These are phyloP conservation scores for Penicillium chermesinum DNA, from an alignment of 495 filamentous ascomycete species.

Conservation along the genomic window DNA sequence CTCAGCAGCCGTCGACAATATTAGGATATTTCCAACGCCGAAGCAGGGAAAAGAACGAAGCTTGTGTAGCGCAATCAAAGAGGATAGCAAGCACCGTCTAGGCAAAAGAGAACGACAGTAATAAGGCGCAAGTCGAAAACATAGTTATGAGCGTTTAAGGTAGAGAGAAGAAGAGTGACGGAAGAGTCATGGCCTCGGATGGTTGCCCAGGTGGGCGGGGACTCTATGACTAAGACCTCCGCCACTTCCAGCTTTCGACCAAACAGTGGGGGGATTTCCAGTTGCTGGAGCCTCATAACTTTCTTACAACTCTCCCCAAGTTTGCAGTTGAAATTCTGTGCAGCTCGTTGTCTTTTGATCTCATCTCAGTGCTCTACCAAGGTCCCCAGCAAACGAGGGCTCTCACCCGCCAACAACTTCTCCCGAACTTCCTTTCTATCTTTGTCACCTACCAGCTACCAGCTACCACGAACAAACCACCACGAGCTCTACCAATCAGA, in stretches of 20 bases:
- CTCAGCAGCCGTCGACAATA: conserved; percentile 28
- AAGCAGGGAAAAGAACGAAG: conserved; percentile 13
- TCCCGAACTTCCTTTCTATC: neutral
- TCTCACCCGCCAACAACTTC: neutral
- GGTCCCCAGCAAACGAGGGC: neutral
- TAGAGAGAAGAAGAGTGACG: conserved; percentile 8
- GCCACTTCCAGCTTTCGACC: conserved; percentile 9
- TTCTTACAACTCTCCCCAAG: neutral
- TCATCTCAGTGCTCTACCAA: neutral
- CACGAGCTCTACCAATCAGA: too few species aligned
- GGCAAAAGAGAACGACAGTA: conserved; percentile 3
- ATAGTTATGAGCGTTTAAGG: too few species aligned
- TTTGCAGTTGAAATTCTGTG: neutral
- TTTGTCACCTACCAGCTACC: conserved; percentile 1
- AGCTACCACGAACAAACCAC: too few species aligned
- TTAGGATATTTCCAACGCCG: conserved; percentile 13
- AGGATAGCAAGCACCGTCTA: conserved; percentile 15
- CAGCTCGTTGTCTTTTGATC: neutral
- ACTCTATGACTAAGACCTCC: conserved; percentile 20
- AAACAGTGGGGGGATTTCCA: conserved; percentile 14
- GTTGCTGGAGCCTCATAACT: conserved; percentile 2
- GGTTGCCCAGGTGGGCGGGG: conserved; percentile 13
- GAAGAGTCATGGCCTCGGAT: conserved; percentile 1
- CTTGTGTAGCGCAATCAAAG: conserved; percentile 6
- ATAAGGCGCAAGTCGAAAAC: conserved; percentile 2